Percentiles rank a stretch among this genome's conserved stretches.
These are phyloP conservation scores for Neophaeococcomyces aloes DNA, from an alignment of 2,329 filamentous ascomycete species.

Conservation along the genomic window DNA sequence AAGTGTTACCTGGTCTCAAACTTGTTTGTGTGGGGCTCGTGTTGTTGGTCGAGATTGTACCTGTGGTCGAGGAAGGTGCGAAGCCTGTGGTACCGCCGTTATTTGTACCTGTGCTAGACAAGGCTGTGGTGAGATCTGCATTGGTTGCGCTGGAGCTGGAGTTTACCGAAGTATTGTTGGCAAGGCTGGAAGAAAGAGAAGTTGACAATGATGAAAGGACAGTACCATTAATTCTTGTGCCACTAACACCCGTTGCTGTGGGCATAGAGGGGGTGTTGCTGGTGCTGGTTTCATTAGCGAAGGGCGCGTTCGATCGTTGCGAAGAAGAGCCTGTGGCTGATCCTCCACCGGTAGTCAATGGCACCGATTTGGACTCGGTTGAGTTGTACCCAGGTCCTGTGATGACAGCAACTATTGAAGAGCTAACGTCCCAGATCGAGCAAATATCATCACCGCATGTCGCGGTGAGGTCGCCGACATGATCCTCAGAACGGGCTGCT, in stretches of 20 bases:
- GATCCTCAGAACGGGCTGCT: too few species aligned
- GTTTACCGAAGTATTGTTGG: too few species aligned
- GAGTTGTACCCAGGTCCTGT: neutral
- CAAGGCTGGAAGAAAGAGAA: too few species aligned
- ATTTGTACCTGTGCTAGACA: too few species aligned
- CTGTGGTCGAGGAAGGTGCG: too few species aligned
- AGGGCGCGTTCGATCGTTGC: neutral
- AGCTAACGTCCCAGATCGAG: slow-evolving; percentile 4
- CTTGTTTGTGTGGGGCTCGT: too few species aligned
- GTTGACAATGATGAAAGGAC: too few species aligned
- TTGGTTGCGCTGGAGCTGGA: too few species aligned
- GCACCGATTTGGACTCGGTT: neutral
- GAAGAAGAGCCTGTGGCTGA: neutral
- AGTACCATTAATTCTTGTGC: too few species aligned
- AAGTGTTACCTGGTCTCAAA: neutral
- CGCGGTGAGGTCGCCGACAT: neutral
- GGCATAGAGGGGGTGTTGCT: neutral
- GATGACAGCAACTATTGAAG: neutral
- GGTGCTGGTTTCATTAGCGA: slow-evolving; percentile 1
- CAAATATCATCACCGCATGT: neutral
- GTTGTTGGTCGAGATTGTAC: too few species aligned
- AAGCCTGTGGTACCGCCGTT: too few species aligned
- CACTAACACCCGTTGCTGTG: neutral
- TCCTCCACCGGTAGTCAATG: neutral
- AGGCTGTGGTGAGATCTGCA: too few species aligned